Evolutionary conservation across 2,329 filamentous ascomycete species (phyloP).

Genomic region (Pyrenophora seminiperda): DNA sequence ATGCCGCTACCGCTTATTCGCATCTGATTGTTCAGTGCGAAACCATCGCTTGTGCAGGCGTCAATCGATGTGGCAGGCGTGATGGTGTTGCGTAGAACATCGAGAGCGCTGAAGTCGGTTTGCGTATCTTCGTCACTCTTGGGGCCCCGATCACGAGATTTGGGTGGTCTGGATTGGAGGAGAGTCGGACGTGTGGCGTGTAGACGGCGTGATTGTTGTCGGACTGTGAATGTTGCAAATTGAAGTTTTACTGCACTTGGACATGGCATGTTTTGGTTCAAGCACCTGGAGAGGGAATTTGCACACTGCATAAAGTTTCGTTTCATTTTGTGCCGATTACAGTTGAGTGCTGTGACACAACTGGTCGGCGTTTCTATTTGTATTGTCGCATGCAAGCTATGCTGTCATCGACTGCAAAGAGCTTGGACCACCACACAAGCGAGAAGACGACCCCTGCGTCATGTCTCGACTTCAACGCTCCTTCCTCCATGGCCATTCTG

Average conservation of each 20-base stretch:
- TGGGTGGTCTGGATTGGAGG: slow-evolving; percentile 46
- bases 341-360: slow-evolving; percentile 7
- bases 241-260: background rate
- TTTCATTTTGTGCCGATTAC: slow-evolving; percentile 18
- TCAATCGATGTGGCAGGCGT: slow-evolving; percentile 83
- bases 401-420: slow-evolving; percentile 12
- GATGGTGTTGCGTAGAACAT: slow-evolving; percentile 78
- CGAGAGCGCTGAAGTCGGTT: slow-evolving; percentile 74
- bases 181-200: slow-evolving; percentile 24
- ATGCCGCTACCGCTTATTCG: slow-evolving; percentile 72
- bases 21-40: slow-evolving; percentile 81
- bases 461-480: background rate
- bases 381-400: slow-evolving; percentile 1
- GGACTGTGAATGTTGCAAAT: slow-evolving; percentile 2
- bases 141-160: slow-evolving; percentile 64
- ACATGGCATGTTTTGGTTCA: background rate
- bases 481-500: background rate
- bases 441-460: background rate
- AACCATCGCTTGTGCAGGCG: slow-evolving; percentile 80
- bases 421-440: slow-evolving; percentile 7
- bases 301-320: slow-evolving; percentile 18
- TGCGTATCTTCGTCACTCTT: slow-evolving; percentile 65
- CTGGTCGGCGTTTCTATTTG: background rate
- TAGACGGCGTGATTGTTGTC: slow-evolving; percentile 19
- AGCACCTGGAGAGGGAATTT: slow-evolving; percentile 14